These are phyloP conservation scores for Boletellus ananiceps DNA, from an alignment of 768 basidiomycete genomes.

Conservation along the genomic window DNA sequence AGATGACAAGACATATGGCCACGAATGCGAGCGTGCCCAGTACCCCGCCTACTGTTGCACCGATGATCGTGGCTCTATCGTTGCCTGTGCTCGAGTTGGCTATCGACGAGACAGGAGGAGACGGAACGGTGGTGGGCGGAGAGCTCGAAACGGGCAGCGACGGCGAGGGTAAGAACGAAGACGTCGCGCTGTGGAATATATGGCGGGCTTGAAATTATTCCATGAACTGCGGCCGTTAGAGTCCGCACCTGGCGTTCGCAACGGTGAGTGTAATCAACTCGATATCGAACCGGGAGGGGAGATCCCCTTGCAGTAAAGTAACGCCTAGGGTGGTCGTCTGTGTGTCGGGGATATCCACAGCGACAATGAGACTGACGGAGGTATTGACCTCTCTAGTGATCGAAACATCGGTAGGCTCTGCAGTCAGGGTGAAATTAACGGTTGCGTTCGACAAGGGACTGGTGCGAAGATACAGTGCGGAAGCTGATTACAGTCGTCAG, in stretches of 20 bases:
- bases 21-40: conserved; percentile 13
- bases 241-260: conserved; percentile 32
- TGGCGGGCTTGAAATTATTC: not conserved
- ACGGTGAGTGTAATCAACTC: conserved; percentile 37
- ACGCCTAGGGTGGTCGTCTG: conserved; percentile 41
- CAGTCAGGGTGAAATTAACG: conserved; percentile 47
- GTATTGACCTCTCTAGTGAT: conserved; percentile 39
- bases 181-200: conserved; percentile 18
- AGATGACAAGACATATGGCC: conserved; percentile 2
- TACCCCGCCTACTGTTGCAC: conserved; percentile 9
- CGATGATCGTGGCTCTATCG: conserved; percentile 14
- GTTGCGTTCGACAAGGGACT: conserved; percentile 46
- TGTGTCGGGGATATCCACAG: conserved; percentile 38
- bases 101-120: conserved; percentile 7
- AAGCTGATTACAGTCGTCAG: conserved; percentile 32
- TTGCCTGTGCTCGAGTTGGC: not conserved
- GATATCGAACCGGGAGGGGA: conserved; percentile 35
- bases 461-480: conserved; percentile 40
- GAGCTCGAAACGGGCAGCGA: conserved; percentile 23
- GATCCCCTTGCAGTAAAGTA: conserved; percentile 32
- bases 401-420: conserved; percentile 32
- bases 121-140: conserved; percentile 12
- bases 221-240: not conserved
- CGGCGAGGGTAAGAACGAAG: conserved; percentile 23
- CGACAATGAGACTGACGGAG: conserved; percentile 34